Conservation (phyloP, 129 eudicot species). For the Cynara cardunculus region DNA sequence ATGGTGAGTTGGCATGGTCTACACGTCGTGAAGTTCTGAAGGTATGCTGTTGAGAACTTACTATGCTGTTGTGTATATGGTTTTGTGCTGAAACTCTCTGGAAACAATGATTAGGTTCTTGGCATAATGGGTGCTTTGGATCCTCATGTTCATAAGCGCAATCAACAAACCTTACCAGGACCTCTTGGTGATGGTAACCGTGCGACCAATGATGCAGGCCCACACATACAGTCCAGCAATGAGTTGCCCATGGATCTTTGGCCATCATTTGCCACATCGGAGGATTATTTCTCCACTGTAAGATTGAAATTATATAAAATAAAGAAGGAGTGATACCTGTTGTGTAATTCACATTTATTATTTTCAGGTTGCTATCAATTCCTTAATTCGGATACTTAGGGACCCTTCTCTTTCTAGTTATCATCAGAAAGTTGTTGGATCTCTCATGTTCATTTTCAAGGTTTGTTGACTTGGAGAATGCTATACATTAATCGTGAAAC, state of each 20-base stretch:
- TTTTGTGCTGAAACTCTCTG: slow-evolving; percentile 14
- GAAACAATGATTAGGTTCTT: slow-evolving; percentile 55
- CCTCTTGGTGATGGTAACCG: slow-evolving; percentile 82
- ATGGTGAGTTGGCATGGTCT: slow-evolving; percentile 96
- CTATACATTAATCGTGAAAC: not conserved
- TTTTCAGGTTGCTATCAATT: slow-evolving; percentile 90
- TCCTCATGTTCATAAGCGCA: slow-evolving; percentile 90
- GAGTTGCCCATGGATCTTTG: slow-evolving; percentile 93
- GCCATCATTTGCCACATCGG: slow-evolving; percentile 96
- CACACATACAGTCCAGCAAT: slow-evolving; percentile 75
- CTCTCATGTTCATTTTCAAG: slow-evolving; percentile 96
- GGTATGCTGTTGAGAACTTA: slow-evolving; percentile 35
- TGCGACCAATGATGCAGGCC: slow-evolving; percentile 76
- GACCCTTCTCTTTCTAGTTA: slow-evolving; percentile 96
- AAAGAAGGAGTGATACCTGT: not conserved
- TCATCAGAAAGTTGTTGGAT: slow-evolving; percentile 95
- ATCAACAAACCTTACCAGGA: slow-evolving; percentile 77
- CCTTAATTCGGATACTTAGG: slow-evolving; percentile 91
- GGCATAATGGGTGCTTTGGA: slow-evolving; percentile 99
- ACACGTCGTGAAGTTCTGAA: slow-evolving; percentile 92
- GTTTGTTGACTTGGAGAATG: slow-evolving; percentile 39
- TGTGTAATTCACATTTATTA: slow-evolving; percentile 21
- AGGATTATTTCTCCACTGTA: slow-evolving; percentile 95
- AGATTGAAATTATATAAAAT: slow-evolving; percentile 20
- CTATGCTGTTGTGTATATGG: not conserved